Base-by-base conservation (phyloP, 2,329 filamentous ascomycete genomes). In the Teratosphaeria zuluensis region DNA sequence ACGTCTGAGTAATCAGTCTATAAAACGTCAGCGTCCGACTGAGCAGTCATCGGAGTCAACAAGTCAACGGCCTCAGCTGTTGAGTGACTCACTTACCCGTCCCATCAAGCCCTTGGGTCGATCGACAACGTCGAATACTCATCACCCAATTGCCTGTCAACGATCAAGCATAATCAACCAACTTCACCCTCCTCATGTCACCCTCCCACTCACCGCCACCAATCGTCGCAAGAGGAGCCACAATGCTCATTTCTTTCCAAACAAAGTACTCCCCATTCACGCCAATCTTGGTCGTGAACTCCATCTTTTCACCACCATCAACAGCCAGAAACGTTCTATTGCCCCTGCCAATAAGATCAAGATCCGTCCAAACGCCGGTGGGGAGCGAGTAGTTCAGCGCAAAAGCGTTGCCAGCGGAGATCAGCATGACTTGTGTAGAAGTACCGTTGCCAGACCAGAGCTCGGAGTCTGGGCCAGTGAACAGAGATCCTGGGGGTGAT, bases 161-260 rank as follows among this genome's bases (percentile, higher is more conserved):
- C 24, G 24, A 28, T 53, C 48, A 58, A 32, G 61, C 64, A 60
- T 63, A 57, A 55, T 64, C 63, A 6, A 64, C 56, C 31, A 67
- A 51, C 48, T 58, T 57, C 1, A 67, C 35, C 12, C 54, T 59
- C 51, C 56, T 56, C 59, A 67, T 57, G 24, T 59, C 55, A 2
- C 64, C 64, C 21, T 64, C 59, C 62, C 62, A 65, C 11, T 53
- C 64, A 12, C 56, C 61, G 2, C 75, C 76, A 1, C 74, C 75
- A 5, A 79, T 56, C n/a, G 62, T 62, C 14, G 67, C 58, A 33
- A 80, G 58, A 2, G 78, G 77, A 8, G 77, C 78, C 65, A 79
- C 77, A 57, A 80, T 70, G 0, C 75, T 76, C 21, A 80, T 74
- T 3, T 71, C 67, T 4, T 70, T 73, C 76, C 75, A 78, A 16